Percentiles rank a stretch among this genome's conserved stretches.
phyloP scores from a whole-genome alignment of 768 basidiomycete genomes.

The Steccherinum ochraceum region DNA sequence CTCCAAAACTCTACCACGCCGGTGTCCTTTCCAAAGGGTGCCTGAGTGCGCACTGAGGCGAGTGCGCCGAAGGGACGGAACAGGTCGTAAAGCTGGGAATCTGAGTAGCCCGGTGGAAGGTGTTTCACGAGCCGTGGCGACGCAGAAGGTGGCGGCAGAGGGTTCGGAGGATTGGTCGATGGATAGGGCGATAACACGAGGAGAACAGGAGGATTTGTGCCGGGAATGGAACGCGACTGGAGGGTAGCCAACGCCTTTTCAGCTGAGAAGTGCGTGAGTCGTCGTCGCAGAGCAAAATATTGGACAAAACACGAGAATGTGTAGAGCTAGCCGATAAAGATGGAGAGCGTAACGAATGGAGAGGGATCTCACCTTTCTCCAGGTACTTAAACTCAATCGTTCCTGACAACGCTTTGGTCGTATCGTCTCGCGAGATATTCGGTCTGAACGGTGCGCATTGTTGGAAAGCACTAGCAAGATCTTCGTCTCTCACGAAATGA shows the following conservation, averaged over 20 bases:
- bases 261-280: slow-evolving; percentile 38
- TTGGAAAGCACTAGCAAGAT: slow-evolving; percentile 66
- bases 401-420: slow-evolving; percentile 49
- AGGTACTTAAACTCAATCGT: slow-evolving; percentile 81
- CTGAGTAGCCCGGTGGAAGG: slow-evolving; percentile 60
- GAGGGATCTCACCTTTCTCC: slow-evolving; percentile 60
- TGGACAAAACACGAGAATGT: slow-evolving; percentile 5
- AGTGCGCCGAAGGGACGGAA: slow-evolving; percentile 83
- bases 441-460: slow-evolving; percentile 79
- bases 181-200: slow-evolving; percentile 81
- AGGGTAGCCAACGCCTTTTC: slow-evolving; percentile 86
- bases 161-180: slow-evolving; percentile 67
- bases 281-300: background rate
- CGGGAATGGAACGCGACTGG: slow-evolving; percentile 67
- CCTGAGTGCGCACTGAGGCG: slow-evolving; percentile 67
- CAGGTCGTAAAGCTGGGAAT: slow-evolving; percentile 75
- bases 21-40: slow-evolving; percentile 71
- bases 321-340: background rate
- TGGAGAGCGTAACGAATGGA: background rate
- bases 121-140: slow-evolving; percentile 80
- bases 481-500: slow-evolving; percentile 66
- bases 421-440: slow-evolving; percentile 58
- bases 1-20: slow-evolving; percentile 84
- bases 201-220: slow-evolving; percentile 47
- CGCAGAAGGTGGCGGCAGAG: slow-evolving; percentile 71